Evolutionary conservation across 768 basidiomycete genomes (phyloP).

Genomic region (Saitozyma podzolica): DNA sequence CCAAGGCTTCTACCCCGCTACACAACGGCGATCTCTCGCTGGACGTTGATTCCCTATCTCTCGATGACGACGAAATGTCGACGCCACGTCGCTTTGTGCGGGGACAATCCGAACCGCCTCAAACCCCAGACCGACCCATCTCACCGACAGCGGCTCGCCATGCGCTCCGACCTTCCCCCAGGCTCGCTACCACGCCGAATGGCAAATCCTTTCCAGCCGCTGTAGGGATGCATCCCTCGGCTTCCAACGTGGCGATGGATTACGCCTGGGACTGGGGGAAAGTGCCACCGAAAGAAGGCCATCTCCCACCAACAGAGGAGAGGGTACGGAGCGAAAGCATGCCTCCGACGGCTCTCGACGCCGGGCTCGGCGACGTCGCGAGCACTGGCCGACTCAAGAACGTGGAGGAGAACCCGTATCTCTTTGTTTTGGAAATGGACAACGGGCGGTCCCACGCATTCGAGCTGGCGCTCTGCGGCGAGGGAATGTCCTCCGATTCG

Average conservation of each 20-base stretch:
- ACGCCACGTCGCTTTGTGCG: constrained; percentile 8
- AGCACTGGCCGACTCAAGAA: constrained; percentile 56
- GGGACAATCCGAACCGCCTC: constrained; percentile 40
- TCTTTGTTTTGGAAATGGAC: constrained; percentile 66
- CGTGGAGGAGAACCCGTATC: constrained; percentile 63
- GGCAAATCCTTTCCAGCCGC: constrained; percentile 15
- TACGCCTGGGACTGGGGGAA: constrained; percentile 95
- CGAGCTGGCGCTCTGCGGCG: constrained; percentile 67
- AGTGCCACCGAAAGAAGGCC: constrained; percentile 58
- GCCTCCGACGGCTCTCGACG: not conserved
- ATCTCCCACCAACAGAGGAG: not conserved
- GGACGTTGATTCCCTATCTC: not conserved
- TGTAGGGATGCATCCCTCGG: constrained; percentile 5
- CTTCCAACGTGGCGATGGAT: constrained; percentile 52
- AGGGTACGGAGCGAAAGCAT: constrained; percentile 13
- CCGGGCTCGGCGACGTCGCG: too few species aligned
- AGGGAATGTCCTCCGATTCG: constrained; percentile 20
- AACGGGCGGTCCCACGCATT: constrained; percentile 58
- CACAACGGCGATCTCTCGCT: not conserved
- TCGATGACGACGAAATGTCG: not conserved
- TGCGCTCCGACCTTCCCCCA: constrained; percentile 9
- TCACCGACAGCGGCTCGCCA: too few species aligned
- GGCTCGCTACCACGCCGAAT: constrained; percentile 12
- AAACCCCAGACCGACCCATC: not conserved
- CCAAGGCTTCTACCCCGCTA: too few species aligned